Conservation (phyloP, 768 basidiomycete genomes). For the Solioccasus polychromus region DNA sequence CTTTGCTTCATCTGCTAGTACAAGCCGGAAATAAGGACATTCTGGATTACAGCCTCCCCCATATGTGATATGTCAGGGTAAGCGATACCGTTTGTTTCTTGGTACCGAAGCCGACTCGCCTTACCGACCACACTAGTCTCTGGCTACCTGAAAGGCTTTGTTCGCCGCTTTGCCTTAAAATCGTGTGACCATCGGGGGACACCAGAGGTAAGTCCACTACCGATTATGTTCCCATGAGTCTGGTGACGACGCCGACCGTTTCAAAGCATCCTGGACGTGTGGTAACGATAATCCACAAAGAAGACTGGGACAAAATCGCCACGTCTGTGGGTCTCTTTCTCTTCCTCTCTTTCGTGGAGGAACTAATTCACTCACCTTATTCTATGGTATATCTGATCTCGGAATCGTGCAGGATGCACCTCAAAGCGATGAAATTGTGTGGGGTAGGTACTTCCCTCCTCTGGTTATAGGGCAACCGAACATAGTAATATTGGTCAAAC, state of each 20-base stretch:
- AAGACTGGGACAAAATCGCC: constrained; percentile 82
- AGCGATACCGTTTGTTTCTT: no score
- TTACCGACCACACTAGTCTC: constrained; percentile 58
- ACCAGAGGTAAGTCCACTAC: constrained; percentile 72
- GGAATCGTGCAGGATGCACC: constrained; percentile 25
- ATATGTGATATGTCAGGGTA: constrained; percentile 69
- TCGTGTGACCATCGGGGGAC: constrained; percentile 94
- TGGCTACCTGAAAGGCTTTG: constrained; percentile 88
- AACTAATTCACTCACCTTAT: no score
- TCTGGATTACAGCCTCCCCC: constrained; percentile 65
- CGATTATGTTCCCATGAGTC: no score
- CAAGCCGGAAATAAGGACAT: no score
- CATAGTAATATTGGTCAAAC: neutral
- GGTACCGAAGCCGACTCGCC: no score
- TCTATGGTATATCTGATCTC: no score
- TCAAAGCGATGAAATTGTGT: constrained; percentile 38
- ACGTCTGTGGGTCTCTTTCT: constrained; percentile 45
- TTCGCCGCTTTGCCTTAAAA: constrained; percentile 85
- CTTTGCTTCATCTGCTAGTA: no score
- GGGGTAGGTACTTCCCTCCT: constrained; percentile 52
- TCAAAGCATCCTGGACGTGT: constrained; percentile 86
- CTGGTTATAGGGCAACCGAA: no score
- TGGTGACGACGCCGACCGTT: no score
- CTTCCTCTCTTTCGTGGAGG: neutral
- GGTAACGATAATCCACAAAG: constrained; percentile 84